These are phyloP conservation scores for Eimeria mitis DNA, from an alignment of 169 alveolate species.

Conservation along the genomic window DNA sequence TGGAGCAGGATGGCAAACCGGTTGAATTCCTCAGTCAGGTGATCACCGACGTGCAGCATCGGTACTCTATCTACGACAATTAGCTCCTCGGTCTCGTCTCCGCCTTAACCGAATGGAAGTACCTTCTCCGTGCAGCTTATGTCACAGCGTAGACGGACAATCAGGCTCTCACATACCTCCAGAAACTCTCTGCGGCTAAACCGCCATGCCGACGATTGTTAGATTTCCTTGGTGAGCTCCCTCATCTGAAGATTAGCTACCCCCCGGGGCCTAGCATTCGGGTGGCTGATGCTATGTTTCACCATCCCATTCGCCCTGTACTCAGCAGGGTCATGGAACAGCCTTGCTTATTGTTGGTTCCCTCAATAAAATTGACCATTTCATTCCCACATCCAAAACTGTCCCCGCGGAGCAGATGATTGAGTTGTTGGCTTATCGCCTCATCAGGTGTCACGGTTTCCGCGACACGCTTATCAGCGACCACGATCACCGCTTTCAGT, in stretches of 20 bases:
- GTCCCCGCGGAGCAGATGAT: too few species aligned
- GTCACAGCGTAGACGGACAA: background rate
- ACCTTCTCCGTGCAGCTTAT: background rate
- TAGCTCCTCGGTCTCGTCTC: background rate
- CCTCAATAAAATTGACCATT: too few species aligned
- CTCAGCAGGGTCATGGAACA: too few species aligned
- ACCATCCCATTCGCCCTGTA: background rate
- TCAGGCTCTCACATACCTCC: background rate
- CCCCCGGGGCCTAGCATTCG: background rate
- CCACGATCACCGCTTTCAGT: too few species aligned
- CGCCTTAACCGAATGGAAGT: background rate
- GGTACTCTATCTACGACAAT: background rate
- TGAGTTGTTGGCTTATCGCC: too few species aligned
- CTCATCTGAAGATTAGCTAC: too few species aligned
- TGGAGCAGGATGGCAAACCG: background rate
- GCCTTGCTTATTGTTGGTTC: too few species aligned
- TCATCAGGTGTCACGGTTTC: too few species aligned
- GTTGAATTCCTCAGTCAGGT: background rate
- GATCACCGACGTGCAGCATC: background rate
- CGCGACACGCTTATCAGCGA: too few species aligned
- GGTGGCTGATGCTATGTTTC: background rate
- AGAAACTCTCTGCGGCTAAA: background rate
- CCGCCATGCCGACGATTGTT: background rate
- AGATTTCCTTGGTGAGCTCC: background rate
- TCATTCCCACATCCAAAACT: too few species aligned